A percentile compares a stretch with the other conserved stretches of the same genome.
Evolutionary conservation across 805 yeast species (phyloP).

Genomic region (Pichia ethanolica): DNA sequence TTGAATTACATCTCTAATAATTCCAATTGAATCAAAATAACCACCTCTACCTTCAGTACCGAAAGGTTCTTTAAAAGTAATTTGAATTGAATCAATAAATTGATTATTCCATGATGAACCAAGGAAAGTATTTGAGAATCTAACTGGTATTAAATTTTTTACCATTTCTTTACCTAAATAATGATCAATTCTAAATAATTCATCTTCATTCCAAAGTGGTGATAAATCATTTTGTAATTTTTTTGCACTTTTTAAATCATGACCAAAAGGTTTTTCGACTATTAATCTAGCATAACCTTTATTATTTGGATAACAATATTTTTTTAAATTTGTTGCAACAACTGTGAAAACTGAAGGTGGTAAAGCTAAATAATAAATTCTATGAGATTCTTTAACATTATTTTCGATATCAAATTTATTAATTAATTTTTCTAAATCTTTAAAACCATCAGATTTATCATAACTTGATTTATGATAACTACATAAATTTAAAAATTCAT

Average conservation of each 20-base stretch:
- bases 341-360: slow-evolving; percentile 88
- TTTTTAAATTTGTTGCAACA: slow-evolving; percentile 70
- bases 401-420: slow-evolving; percentile 49
- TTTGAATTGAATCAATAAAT: slow-evolving; percentile 72
- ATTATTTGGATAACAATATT: slow-evolving; percentile 52
- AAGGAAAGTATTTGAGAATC: slow-evolving; percentile 87
- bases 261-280: slow-evolving; percentile 97
- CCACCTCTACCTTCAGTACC: slow-evolving; percentile 99
- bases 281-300: slow-evolving; percentile 74
- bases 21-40: slow-evolving; percentile 90
- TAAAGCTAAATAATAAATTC: slow-evolving; percentile 86
- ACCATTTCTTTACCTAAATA: slow-evolving; percentile 98
- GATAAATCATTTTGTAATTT: slow-evolving; percentile 69
- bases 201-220: slow-evolving; percentile 86
- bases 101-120: slow-evolving; percentile 85
- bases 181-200: slow-evolving; percentile 92
- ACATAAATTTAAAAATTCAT: slow-evolving; percentile 58
- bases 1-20: slow-evolving; percentile 97
- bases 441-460: slow-evolving; percentile 72
- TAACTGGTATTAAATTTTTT: slow-evolving; percentile 78
- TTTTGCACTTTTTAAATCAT: slow-evolving; percentile 72
- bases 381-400: slow-evolving; percentile 49
- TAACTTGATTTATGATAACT: slow-evolving; percentile 73
- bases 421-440: slow-evolving; percentile 45
- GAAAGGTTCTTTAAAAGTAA: slow-evolving; percentile 94